These are phyloP conservation scores for Tuber melanosporum DNA, from an alignment of 495 filamentous ascomycete species.

Conservation along the genomic window DNA sequence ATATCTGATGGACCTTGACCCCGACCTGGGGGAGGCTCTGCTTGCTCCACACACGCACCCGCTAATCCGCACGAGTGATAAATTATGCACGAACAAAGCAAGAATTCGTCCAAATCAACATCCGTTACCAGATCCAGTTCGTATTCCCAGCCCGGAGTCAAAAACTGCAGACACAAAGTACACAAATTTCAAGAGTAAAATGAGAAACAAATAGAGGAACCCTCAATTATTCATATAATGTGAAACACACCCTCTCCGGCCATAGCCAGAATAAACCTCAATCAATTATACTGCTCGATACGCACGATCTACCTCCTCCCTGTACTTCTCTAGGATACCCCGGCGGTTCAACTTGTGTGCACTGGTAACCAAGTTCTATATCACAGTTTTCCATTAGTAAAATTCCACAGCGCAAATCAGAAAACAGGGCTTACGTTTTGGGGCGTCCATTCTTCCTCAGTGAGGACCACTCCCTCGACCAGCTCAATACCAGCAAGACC, in stretches of 20 bases:
- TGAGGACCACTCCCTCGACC: slow-evolving; percentile 82
- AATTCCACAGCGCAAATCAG: not conserved
- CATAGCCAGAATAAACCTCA: not conserved
- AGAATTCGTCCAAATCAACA: not conserved
- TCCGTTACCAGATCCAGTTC: not conserved
- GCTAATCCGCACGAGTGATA: not conserved
- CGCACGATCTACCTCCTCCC: slow-evolving; percentile 58
- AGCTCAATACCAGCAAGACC: slow-evolving; percentile 86
- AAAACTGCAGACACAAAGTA: not conserved
- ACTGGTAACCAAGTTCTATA: slow-evolving; percentile 61
- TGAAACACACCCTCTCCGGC: not conserved
- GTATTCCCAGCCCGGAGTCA: not conserved
- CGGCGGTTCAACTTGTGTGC: slow-evolving; percentile 74
- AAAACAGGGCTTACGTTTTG: slow-evolving; percentile 66
- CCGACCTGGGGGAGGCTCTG: too few species aligned
- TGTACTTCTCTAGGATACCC: slow-evolving; percentile 59
- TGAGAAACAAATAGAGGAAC: not conserved
- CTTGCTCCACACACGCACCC: too few species aligned
- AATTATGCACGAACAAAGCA: not conserved
- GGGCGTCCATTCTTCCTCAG: slow-evolving; percentile 95
- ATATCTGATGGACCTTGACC: too few species aligned
- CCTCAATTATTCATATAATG: not conserved
- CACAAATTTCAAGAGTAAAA: not conserved
- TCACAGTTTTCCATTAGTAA: slow-evolving; percentile 25
- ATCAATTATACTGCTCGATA: slow-evolving; percentile 42